phyloP scores from a whole-genome alignment of 129 eudicot genomes.

The Erigeron canadensis region DNA sequence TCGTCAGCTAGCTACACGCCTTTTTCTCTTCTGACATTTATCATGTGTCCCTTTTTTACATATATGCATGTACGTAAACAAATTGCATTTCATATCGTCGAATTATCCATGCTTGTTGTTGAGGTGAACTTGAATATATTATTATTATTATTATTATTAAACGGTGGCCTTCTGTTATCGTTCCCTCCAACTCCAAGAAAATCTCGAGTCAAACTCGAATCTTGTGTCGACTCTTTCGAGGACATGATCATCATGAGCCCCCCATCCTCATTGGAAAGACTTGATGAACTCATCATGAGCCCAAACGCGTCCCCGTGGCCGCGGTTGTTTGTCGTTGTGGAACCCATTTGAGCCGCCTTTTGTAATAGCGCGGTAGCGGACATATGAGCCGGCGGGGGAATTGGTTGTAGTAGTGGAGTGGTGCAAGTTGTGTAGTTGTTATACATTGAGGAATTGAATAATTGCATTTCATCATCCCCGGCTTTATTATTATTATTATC shows the following conservation, averaged over 20 bases:
- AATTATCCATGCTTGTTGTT: slow-evolving; percentile 39
- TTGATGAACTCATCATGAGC: slow-evolving; percentile 58
- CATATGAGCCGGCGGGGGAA: slow-evolving; percentile 50
- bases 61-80: no score
- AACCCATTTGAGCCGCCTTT: slow-evolving; percentile 88
- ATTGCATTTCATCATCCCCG: slow-evolving; percentile 41
- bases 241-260: slow-evolving; percentile 46
- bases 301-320: slow-evolving; percentile 48
- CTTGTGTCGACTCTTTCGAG: slow-evolving; percentile 23
- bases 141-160: no score
- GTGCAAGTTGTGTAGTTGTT: slow-evolving; percentile 34
- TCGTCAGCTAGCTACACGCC: not conserved
- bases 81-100: no score
- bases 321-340: slow-evolving; percentile 56
- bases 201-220: slow-evolving; percentile 62
- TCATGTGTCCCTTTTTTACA: no score
- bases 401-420: slow-evolving; percentile 15
- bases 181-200: slow-evolving; percentile 81
- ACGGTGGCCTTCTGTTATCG: slow-evolving; percentile 39
- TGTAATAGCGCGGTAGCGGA: slow-evolving; percentile 84
- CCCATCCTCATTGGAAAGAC: slow-evolving; percentile 35
- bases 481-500: slow-evolving; percentile 37
- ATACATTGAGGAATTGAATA: slow-evolving; percentile 40
- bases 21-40: not conserved
- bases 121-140: slow-evolving; percentile 48